A percentile compares a stretch with the other conserved stretches of the same genome.
phyloP scores from a whole-genome alignment of 176 grass and related monocot genomes.

The Raddia guianensis region DNA sequence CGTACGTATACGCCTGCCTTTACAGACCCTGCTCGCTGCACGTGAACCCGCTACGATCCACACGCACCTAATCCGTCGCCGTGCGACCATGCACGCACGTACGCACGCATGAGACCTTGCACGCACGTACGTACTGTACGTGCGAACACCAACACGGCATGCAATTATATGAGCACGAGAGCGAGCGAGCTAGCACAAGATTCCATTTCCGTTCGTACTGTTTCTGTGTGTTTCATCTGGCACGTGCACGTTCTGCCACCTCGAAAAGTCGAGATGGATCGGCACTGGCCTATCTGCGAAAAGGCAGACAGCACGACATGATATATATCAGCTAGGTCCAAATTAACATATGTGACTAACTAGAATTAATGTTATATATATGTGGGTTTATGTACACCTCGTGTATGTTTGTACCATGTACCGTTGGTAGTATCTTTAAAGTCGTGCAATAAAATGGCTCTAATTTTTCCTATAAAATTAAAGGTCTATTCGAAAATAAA shows the following conservation, averaged over 20 bases:
- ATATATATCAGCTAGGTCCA: neutral
- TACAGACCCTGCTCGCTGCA: neutral
- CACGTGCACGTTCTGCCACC: neutral
- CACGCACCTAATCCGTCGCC: neutral
- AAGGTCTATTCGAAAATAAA: no score
- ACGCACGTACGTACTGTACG: no score
- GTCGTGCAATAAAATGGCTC: no score
- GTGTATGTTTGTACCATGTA: neutral
- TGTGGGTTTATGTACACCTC: neutral
- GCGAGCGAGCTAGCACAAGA: neutral
- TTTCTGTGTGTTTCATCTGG: no score
- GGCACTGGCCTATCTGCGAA: neutral
- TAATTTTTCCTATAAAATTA: no score
- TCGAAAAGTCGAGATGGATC: neutral
- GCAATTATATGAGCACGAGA: neutral
- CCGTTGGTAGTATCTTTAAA: no score
- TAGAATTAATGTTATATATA: no score
- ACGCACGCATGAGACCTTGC: neutral
- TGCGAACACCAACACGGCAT: neutral
- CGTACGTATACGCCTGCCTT: neutral
- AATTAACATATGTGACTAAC: no score
- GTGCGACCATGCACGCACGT: neutral
- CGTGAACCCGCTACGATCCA: constrained; percentile 36
- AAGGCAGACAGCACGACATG: neutral
- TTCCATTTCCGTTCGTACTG: constrained; percentile 5